Evolutionary conservation across 2,329 filamentous ascomycete genomes (phyloP), one percentile per base, ranked within the genome.

Genomic region (Apiospora pterosperma): DNA sequence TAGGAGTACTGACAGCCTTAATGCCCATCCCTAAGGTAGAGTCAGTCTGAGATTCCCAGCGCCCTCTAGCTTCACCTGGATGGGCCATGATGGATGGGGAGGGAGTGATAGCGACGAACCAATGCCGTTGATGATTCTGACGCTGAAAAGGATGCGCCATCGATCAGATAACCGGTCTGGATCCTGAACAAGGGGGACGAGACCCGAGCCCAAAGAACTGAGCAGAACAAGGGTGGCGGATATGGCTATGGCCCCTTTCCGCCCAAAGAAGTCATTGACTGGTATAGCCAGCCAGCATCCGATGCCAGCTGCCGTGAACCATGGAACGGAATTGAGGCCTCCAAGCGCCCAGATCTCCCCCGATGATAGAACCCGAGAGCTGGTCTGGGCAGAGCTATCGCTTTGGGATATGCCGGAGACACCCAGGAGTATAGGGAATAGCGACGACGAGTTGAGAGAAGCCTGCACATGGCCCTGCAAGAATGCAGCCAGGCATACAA

Each of bases 1-100:
- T 81, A 0, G 81, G 79, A 0, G 81, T 80, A 41, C 80, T 83
- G 39, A 82, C 80, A 0, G 81, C 81, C 66, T 83, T 83, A 31
- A 83, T 76, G 0, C 81, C 81, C 81, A 83, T 83, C 1, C 79
- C 81, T 76, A 58, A 2, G 2, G n/a, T 3, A 7, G 1, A 23
- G 23, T 48, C 14, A 28, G 44, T 3, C 5, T 16, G 6, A 1
- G 21, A 28, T 10, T 39, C 6, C 19, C 36, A 39, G 12, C 12
- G 36, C 8, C n/a, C n/a, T n/a, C n/a, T 3, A 16, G 6, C 12
- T 41, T n/a, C 16, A 5, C n/a, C 2, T 5, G 7, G 16, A 14
- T 6, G 5, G n/a, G 19, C 38, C 38, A 41, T 5, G 12, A 2
- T 8, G 23, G 10, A n/a, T 21, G 16, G 7, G 36, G 4, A 11